A percentile compares a stretch with the other conserved stretches of the same genome.
phyloP scores from a whole-genome alignment of 2,329 filamentous ascomycete species.

The Talaromyces sp. region DNA sequence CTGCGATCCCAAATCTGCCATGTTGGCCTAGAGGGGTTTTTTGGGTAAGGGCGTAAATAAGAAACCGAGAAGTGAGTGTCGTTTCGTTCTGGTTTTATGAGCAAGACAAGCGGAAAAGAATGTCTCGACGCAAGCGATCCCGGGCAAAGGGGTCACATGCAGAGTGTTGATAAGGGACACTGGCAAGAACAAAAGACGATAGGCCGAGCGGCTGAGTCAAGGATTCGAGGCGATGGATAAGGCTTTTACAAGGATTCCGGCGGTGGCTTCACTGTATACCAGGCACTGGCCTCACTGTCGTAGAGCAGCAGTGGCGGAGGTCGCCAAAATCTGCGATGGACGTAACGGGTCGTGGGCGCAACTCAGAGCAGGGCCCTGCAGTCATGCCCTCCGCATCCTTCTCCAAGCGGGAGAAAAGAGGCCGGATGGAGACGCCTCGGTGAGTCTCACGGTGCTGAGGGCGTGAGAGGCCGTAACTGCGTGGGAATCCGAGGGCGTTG shows the following conservation, averaged over 20 bases:
- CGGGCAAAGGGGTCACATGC: conserved; percentile 3
- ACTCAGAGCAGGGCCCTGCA: conserved; percentile 31
- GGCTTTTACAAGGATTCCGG: neutral
- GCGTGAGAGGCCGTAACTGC: conserved; percentile 9
- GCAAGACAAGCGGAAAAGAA: neutral
- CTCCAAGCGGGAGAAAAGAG: conserved; percentile 10
- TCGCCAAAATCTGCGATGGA: conserved; percentile 14
- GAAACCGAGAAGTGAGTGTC: neutral
- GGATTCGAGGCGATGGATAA: neutral
- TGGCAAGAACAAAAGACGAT: conserved; percentile 7
- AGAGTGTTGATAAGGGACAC: conserved; percentile 6
- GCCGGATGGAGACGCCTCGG: conserved; percentile 10
- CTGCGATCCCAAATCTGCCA: conserved; percentile 61
- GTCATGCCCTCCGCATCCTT: conserved; percentile 37
- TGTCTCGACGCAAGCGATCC: neutral
- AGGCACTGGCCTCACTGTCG: neutral
- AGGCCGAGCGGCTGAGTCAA: neutral
- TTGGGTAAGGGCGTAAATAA: neutral
- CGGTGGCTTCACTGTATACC: neutral
- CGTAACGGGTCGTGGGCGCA: conserved; percentile 37
- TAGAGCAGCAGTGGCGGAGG: neutral
- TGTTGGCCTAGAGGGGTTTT: conserved; percentile 19
- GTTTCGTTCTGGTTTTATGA: neutral
- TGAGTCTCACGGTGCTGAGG: conserved; percentile 3
- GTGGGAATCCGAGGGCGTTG: conserved; percentile 3